Conservation (phyloP, 208 protist species). For the Plasmodiophora brassicae region DNA sequence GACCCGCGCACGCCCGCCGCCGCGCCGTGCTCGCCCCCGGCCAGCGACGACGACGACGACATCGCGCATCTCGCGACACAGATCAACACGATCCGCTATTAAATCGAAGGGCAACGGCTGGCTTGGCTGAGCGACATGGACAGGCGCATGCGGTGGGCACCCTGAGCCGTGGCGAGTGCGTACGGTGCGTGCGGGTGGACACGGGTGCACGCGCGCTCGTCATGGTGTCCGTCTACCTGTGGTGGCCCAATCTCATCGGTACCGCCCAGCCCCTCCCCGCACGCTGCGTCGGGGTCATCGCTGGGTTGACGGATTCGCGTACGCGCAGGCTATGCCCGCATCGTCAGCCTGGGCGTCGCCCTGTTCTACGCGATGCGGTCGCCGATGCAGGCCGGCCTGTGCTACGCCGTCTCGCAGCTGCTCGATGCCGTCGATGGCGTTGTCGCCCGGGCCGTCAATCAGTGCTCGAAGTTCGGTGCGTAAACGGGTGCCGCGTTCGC, state of each 20-base stretch:
- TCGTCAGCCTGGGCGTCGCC: neutral
- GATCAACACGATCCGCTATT: too few relatives aligned
- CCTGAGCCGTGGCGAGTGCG: too few relatives aligned
- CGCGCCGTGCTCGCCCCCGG: too few relatives aligned
- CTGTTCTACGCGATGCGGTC: neutral
- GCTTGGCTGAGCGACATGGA: too few relatives aligned
- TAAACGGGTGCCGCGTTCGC: neutral
- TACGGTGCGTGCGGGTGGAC: too few relatives aligned
- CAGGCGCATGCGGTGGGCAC: too few relatives aligned
- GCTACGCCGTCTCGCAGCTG: constrained; percentile 37
- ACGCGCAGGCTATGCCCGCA: constrained; percentile 9
- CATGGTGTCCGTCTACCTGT: constrained; percentile 21
- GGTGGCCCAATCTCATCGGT: constrained; percentile 40
- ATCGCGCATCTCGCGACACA: too few relatives aligned
- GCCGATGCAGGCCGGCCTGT: neutral
- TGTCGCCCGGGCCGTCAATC: constrained; percentile 32
- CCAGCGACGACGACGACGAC: too few relatives aligned
- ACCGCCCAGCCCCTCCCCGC: neutral
- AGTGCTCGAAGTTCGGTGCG: constrained; percentile 41
- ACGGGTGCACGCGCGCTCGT: too few relatives aligned
- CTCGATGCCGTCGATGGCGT: constrained; percentile 42
- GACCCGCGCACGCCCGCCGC: too few relatives aligned
- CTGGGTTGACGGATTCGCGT: too few relatives aligned
- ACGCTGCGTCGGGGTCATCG: neutral
- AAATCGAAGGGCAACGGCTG: too few relatives aligned